Conservation (phyloP, 2,329 filamentous ascomycete species). For the Clarireedia sp. region DNA sequence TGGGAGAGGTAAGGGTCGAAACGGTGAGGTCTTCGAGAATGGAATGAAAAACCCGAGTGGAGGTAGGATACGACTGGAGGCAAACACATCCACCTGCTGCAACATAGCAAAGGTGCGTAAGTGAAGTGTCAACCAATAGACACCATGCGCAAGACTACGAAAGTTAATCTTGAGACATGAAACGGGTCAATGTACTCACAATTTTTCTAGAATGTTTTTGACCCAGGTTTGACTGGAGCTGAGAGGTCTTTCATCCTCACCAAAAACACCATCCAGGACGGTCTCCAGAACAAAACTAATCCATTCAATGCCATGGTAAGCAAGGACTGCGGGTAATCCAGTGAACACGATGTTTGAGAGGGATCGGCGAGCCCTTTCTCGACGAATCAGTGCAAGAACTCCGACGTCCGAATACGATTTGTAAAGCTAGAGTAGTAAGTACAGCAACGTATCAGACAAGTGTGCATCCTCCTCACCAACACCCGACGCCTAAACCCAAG, state of each 20-base stretch:
- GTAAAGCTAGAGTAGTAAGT: slow-evolving; percentile 24
- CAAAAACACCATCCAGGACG: slow-evolving; percentile 17
- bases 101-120: neutral
- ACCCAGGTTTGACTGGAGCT: neutral
- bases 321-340: slow-evolving; percentile 25
- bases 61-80: neutral
- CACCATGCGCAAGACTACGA: neutral
- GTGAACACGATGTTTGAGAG: slow-evolving; percentile 19
- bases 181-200: neutral
- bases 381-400: slow-evolving; percentile 22
- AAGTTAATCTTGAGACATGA: neutral
- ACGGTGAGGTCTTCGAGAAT: slow-evolving; percentile 27
- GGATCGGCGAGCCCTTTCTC: slow-evolving; percentile 18
- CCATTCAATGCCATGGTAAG: slow-evolving; percentile 26
- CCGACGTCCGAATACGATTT: slow-evolving; percentile 22
- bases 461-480: slow-evolving; percentile 18
- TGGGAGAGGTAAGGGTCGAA: slow-evolving; percentile 16
- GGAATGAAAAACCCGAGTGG: slow-evolving; percentile 12
- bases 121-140: neutral
- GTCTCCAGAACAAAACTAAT: slow-evolving; percentile 17
- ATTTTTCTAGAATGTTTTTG: neutral
- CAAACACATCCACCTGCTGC: neutral
- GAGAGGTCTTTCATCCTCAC: slow-evolving; percentile 13
- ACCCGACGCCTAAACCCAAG: slow-evolving; percentile 27
- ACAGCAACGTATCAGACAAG: neutral